Conservation (phyloP, 352 stramenopile species). For the Phytophthora nicotianae region DNA sequence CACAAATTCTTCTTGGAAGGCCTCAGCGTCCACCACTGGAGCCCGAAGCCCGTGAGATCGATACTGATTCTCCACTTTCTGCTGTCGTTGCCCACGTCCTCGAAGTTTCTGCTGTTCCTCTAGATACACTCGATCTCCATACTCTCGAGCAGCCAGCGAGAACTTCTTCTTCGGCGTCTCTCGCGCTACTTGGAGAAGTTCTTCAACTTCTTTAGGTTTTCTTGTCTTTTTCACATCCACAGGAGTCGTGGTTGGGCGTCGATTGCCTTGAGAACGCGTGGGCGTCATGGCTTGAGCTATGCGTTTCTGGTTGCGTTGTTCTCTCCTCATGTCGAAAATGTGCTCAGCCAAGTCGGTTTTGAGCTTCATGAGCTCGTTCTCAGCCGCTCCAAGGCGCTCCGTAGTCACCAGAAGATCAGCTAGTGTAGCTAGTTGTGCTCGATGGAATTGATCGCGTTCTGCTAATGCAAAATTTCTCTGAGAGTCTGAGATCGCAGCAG, state of each 20-base stretch:
- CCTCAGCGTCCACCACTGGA: slow-evolving; percentile 39
- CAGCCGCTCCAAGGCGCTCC: slow-evolving; percentile 45
- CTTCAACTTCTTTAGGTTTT: slow-evolving; percentile 22
- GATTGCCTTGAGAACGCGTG: not conserved
- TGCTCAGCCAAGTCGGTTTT: slow-evolving; percentile 66
- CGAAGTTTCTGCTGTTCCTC: slow-evolving; percentile 51
- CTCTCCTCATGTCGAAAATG: slow-evolving; percentile 66
- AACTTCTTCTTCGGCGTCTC: slow-evolving; percentile 51
- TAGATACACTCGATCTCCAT: slow-evolving; percentile 39
- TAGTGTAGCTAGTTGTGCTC: slow-evolving; percentile 44
- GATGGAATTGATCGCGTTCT: slow-evolving; percentile 59
- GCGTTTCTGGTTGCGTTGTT: slow-evolving; percentile 48
- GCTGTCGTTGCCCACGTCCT: slow-evolving; percentile 31
- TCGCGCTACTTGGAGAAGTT: slow-evolving; percentile 21
- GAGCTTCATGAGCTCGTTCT: slow-evolving; percentile 63
- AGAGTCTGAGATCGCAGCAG: slow-evolving; percentile 64
- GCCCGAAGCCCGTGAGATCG: slow-evolving; percentile 43
- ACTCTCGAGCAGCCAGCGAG: slow-evolving; percentile 59
- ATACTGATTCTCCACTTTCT: slow-evolving; percentile 58
- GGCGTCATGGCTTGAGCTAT: slow-evolving; percentile 24
- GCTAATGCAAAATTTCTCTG: slow-evolving; percentile 70
- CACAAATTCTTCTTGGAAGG: slow-evolving; percentile 75
- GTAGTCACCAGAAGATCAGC: slow-evolving; percentile 54
- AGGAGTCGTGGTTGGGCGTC: slow-evolving; percentile 22
- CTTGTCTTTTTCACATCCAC: slow-evolving; percentile 6